These are phyloP conservation scores for Pestalotiopsis sp. DNA, from an alignment of 2,329 filamentous ascomycete genomes.

Conservation along the genomic window DNA sequence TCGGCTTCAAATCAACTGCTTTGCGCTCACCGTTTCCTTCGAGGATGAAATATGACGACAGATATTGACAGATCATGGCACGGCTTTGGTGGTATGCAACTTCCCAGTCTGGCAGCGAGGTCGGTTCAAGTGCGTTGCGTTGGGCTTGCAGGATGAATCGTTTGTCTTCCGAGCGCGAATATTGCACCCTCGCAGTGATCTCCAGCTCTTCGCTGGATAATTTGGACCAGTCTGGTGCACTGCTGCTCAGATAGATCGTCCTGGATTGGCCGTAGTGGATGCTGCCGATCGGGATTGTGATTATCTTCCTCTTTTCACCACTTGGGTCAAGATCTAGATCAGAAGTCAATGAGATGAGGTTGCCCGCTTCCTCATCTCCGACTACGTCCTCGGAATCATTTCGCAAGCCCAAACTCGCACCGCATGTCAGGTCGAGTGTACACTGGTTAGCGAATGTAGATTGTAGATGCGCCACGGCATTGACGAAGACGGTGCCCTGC, in stretches of 20 bases:
- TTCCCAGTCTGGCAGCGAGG: conserved; percentile 32
- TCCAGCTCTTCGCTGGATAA: background rate
- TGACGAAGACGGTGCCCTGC: conserved; percentile 61
- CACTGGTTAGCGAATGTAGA: conserved; percentile 56
- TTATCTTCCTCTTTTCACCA: conserved; percentile 13
- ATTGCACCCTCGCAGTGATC: conserved; percentile 37
- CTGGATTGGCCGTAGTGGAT: conserved; percentile 64
- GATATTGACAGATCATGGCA: conserved; percentile 49
- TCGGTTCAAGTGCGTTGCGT: conserved; percentile 20
- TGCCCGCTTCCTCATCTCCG: conserved; percentile 27
- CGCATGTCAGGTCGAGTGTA: conserved; percentile 42
- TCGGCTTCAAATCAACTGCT: conserved; percentile 4
- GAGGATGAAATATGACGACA: conserved; percentile 46
- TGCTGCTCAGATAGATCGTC: conserved; percentile 48
- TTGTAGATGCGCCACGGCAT: conserved; percentile 63
- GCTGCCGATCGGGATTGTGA: conserved; percentile 49
- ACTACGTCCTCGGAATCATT: conserved; percentile 42
- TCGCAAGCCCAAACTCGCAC: conserved; percentile 35
- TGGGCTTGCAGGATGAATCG: conserved; percentile 6
- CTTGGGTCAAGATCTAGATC: background rate
- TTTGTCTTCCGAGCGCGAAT: conserved; percentile 25
- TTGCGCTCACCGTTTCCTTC: conserved; percentile 37
- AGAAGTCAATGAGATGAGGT: conserved; percentile 13
- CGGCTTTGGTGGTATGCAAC: conserved; percentile 56
- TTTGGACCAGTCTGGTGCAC: background rate